These are phyloP conservation scores for Solanum sitiens DNA, from an alignment of 257 asterid species.

Conservation along the genomic window DNA sequence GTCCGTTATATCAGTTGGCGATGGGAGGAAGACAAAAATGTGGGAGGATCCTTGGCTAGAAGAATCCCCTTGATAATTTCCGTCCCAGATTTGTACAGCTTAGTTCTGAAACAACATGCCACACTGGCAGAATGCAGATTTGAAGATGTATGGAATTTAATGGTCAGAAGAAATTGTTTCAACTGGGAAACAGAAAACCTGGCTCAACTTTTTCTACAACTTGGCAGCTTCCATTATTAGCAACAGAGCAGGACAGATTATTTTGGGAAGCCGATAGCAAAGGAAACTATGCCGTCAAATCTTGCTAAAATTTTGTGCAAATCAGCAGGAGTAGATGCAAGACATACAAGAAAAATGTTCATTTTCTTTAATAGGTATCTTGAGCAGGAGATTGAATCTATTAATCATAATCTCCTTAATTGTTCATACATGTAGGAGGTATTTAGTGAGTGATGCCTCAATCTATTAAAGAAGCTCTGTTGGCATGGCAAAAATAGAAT, in stretches of 20 bases:
- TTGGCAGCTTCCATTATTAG: neutral
- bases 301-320: neutral
- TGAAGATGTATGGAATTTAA: neutral
- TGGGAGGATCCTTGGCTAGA: neutral
- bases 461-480: neutral
- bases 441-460: neutral
- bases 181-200: neutral
- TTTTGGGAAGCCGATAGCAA: neutral
- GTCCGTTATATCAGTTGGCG: neutral
- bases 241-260: neutral
- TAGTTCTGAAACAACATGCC: neutral
- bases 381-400: neutral
- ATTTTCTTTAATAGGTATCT: neutral
- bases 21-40: neutral
- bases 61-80: neutral
- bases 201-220: neutral
- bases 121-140: neutral
- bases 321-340: neutral
- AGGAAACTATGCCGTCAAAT: neutral
- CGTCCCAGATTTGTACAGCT: neutral
- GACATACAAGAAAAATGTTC: neutral
- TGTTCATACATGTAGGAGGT: neutral
- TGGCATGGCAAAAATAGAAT: neutral
- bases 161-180: neutral
- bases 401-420: neutral